Evolutionary conservation across 2,329 filamentous ascomycete species (phyloP).

Genomic region (Microdochium bolleyi): DNA sequence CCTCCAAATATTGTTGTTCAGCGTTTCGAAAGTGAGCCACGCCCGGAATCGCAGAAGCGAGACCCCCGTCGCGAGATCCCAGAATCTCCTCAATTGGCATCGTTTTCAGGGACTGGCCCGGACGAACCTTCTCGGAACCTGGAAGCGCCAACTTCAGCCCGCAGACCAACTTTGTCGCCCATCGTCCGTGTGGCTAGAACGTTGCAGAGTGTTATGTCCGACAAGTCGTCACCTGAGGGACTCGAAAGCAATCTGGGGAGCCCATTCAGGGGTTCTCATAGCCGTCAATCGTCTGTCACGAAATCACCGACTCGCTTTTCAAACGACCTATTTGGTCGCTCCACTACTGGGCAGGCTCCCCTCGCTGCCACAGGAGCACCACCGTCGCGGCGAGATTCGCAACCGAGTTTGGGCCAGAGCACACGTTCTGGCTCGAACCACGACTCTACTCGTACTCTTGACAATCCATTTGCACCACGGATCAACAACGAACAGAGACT

Average conservation of each 20-base stretch:
- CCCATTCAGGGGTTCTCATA: slow-evolving; percentile 36
- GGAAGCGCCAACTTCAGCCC: slow-evolving; percentile 2
- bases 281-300: slow-evolving; percentile 12
- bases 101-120: not conserved
- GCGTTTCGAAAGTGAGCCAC: not conserved
- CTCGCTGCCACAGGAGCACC: slow-evolving; percentile 2
- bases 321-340: slow-evolving; percentile 1
- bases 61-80: slow-evolving; percentile 15
- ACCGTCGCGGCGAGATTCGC: not conserved
- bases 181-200: slow-evolving; percentile 50
- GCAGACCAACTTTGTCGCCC: slow-evolving; percentile 41
- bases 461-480: slow-evolving; percentile 10
- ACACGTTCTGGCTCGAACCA: not conserved
- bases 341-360: slow-evolving; percentile 9
- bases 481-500: slow-evolving; percentile 5
- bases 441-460: slow-evolving; percentile 4
- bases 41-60: not conserved
- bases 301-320: slow-evolving; percentile 14
- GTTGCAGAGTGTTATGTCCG: slow-evolving; percentile 50
- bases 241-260: slow-evolving; percentile 45
- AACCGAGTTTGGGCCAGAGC: not conserved
- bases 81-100: not conserved
- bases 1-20: not conserved
- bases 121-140: not conserved
- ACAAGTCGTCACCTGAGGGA: slow-evolving; percentile 46